Evolutionary conservation across 257 asterid genomes (phyloP), one percentile per base, ranked within the genome.

Genomic region (Petrea volubilis): DNA sequence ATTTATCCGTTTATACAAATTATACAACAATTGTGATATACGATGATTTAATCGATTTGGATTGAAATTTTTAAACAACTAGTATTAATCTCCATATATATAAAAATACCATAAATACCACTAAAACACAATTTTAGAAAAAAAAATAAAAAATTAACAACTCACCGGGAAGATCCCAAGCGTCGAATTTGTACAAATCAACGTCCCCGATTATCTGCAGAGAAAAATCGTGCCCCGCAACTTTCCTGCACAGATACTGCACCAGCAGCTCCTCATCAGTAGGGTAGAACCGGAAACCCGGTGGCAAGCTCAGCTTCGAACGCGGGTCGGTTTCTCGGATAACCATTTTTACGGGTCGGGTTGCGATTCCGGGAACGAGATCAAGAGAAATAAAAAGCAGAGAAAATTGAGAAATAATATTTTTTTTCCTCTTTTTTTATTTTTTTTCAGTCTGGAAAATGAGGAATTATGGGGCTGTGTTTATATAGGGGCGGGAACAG

Each of bases 151-250:
- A n/a, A n/a, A n/a, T n/a, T n/a, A n/a, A n/a, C n/a, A n/a, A 79
- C 91, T 82, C 74, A 91, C 97, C 73, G 0, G 97, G 97, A 6
- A 91, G 94, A 21, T 75, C 88, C 97, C 97, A 90, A 0, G 97
- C 93, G 63, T 90, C 89, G 24, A 88, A 88, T 49, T 90, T 91
- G 85, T 91, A 91, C 78, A 91, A 61, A 73, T 91, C 92, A 62
- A 91, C 67, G 1, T 91, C 97, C 3, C 84, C 97, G 68, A 91
- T 91, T 3, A 91, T 85, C 14, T 60, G 88, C 5, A 91, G 56
- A 5, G 86, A 62, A 28, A 91, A 91, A 53, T 82, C 79, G 25
- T 88, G 85, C 15, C 97, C 97, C 0, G 97, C 96, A 12, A 88
- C 87, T 71, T 91, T 91, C 25, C 83, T 74, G 50, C 92, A 86